These are phyloP conservation scores for Paecilomyces formosus DNA, from an alignment of 2,329 filamentous ascomycete species.

Conservation along the genomic window DNA sequence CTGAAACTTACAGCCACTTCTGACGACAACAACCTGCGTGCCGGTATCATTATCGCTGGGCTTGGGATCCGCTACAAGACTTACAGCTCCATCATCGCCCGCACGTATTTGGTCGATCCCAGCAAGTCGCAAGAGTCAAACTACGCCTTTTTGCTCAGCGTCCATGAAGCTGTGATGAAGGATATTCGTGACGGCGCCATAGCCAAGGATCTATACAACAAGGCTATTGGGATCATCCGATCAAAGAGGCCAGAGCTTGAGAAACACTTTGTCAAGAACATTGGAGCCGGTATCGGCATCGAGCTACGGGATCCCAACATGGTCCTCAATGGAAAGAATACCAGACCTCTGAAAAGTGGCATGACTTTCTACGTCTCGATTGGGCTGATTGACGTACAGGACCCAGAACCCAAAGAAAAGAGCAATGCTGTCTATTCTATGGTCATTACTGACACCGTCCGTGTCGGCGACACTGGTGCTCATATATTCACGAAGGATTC, in stretches of 20 bases:
- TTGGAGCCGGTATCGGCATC: constrained; percentile 87
- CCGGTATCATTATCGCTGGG: constrained; percentile 87
- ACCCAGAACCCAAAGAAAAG: constrained; percentile 80
- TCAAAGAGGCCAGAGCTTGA: constrained; percentile 92
- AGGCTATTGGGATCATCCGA: constrained; percentile 71
- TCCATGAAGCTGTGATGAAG: constrained; percentile 86
- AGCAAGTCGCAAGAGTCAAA: constrained; percentile 93
- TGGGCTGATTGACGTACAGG: constrained; percentile 82
- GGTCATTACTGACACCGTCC: constrained; percentile 85
- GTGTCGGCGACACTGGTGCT: constrained; percentile 58
- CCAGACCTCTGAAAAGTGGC: constrained; percentile 76
- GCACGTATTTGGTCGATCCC: constrained; percentile 93
- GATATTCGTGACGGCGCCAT: constrained; percentile 79
- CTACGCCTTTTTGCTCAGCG: constrained; percentile 77
- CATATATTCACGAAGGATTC: constrained; percentile 94
- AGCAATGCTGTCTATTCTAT: constrained; percentile 83
- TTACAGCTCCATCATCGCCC: constrained; percentile 84
- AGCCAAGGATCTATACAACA: constrained; percentile 86
- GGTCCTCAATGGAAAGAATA: constrained; percentile 79
- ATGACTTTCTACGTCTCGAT: constrained; percentile 94
- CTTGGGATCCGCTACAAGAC: constrained; percentile 93
- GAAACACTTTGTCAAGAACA: constrained; percentile 87
- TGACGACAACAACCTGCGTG: constrained; percentile 76
- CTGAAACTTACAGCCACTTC: constrained; percentile 71
- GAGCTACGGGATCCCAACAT: constrained; percentile 82